phyloP scores from a whole-genome alignment of 192 early-diverging fungal species.

The Mortierella alpina region DNA sequence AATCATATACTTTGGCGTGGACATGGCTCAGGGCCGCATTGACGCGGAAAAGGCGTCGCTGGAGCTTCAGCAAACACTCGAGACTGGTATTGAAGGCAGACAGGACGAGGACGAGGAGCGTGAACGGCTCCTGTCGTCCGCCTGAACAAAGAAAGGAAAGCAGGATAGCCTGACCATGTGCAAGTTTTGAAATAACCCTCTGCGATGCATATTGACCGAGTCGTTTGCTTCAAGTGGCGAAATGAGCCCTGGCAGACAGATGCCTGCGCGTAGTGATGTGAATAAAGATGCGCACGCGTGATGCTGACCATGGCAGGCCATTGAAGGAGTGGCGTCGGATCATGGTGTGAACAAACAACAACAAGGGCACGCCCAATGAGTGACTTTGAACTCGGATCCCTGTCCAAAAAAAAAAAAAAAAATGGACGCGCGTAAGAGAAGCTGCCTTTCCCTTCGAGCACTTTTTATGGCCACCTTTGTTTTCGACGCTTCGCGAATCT shows the following conservation, averaged over 20 bases:
- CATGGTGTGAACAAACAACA: background rate
- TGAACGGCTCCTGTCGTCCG: constrained; percentile 19
- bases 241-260: too few species aligned
- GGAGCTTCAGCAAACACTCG: constrained; percentile 16
- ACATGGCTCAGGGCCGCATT: constrained; percentile 60
- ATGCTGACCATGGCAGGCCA: too few species aligned
- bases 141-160: background rate
- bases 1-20: constrained; percentile 60
- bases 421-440: too few species aligned
- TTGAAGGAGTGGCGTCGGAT: too few species aligned
- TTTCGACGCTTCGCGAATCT: background rate
- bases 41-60: constrained; percentile 51
- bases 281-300: too few species aligned
- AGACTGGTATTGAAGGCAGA: background rate
- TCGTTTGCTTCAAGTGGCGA: too few species aligned
- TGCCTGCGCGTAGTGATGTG: too few species aligned
- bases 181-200: too few species aligned
- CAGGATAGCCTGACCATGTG: background rate
- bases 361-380: background rate
- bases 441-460: background rate
- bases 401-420: too few species aligned
- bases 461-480: too few species aligned
- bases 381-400: background rate
- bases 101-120: constrained; percentile 13
- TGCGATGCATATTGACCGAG: too few species aligned